Evolutionary conservation across 1,284 basidiomycete genomes (phyloP).

Genomic region (Boletus subluridellus): DNA sequence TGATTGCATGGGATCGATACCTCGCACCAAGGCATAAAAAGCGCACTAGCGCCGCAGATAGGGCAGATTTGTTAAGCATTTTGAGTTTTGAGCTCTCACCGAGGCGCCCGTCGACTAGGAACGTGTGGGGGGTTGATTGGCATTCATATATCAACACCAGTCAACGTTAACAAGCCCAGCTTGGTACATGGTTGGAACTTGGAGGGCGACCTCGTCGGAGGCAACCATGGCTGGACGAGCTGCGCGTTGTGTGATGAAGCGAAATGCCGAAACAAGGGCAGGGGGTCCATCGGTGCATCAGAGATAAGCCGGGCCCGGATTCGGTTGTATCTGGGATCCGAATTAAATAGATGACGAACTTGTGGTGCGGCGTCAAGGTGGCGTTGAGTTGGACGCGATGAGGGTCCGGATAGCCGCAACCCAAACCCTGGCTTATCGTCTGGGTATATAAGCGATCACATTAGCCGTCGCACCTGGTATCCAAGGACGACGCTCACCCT

Average conservation of each 20-base stretch:
- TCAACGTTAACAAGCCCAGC: no score
- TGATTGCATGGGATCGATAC: not conserved
- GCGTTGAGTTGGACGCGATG: not conserved
- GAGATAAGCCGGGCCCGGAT: not conserved
- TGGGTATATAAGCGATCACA: slow-evolving; percentile 8
- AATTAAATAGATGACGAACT: not conserved
- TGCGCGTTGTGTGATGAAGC: not conserved
- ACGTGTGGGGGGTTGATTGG: not conserved
- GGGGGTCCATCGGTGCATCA: not conserved
- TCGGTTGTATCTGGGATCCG: not conserved
- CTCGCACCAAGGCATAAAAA: not conserved
- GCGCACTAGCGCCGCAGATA: slow-evolving; percentile 17
- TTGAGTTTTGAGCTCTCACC: slow-evolving; percentile 3
- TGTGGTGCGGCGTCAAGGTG: slow-evolving; percentile 24
- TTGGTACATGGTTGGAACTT: no score
- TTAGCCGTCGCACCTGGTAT: no score
- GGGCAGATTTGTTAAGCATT: slow-evolving; percentile 7
- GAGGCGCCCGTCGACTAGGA: not conserved
- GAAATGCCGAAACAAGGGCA: not conserved
- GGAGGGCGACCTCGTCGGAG: no score
- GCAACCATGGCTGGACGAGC: not conserved
- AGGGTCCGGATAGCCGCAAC: not conserved
- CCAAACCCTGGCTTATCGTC: slow-evolving; percentile 5
- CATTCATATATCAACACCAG: no score
- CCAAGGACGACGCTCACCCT: not conserved